Base-by-base conservation (phyloP, 257 asterid genomes). In the Asclepias syriaca region DNA sequence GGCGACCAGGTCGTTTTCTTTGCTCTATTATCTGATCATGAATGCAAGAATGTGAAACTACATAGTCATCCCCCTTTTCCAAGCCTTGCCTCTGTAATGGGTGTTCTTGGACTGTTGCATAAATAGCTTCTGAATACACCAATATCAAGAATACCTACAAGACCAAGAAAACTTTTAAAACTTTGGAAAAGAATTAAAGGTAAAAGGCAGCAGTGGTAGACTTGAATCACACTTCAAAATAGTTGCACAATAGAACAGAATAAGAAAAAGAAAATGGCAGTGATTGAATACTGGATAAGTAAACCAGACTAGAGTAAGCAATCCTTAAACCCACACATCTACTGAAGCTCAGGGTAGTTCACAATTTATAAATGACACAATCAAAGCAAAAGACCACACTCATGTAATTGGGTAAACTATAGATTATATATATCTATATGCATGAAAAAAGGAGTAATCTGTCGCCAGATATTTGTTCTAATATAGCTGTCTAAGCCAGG, bases 21-120 rank as follows among this genome's bases (percentile, higher is more conserved):
- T 93, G 89, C 74, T 93, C 90, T 57, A 90, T 85, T 76, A 93
- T 90, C 82, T 88, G 95, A 80, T 93, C 98, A 75, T 93, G 98
- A 69, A 93, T 93, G 77, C 98, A 93, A 74, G 98, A 88, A 83
- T 93, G 98, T 14, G 95, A 80, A 74, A 77, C 59, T 59, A 80
- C 72, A 72, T 71, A 75, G 29, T 84, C 82, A 34, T 79, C 81
- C 68, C 78, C 82, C 72, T 82, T 77, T 74, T 86, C 84, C 55
- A 73, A 34, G 65, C 77, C 86, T 51, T 80, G 81, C 74, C 86
- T 80, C 67, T 74, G 82, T 80, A 82, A 73, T 49, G 67, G 68
- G 76, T 79, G 81, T 49, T 82, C 88, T 48, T 74, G 77, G 46
- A 81, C 29, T 51, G 91, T 75, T 49, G 83, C 90, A 66, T 75